Evolutionary conservation across 2,329 filamentous ascomycete species (phyloP).

Genomic region (Aureobasidium uvarum): DNA sequence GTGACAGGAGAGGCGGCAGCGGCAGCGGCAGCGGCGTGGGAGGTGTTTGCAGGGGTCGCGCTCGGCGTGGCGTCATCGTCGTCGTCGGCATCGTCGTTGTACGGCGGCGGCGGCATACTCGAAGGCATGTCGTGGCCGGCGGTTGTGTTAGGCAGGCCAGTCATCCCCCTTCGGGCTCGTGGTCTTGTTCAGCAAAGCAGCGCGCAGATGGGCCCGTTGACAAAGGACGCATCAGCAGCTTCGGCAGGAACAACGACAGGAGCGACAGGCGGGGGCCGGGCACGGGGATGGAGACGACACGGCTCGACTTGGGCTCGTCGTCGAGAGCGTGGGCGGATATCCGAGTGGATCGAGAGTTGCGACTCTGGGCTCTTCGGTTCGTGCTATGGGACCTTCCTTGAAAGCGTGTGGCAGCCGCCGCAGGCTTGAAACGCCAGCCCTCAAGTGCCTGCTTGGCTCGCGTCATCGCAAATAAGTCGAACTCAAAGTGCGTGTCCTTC

Average conservation of each 20-base stretch:
- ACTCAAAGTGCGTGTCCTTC: neutral
- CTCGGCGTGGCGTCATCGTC: slow-evolving; percentile 18
- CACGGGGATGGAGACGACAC: neutral
- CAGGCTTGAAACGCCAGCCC: slow-evolving; percentile 11
- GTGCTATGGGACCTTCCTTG: slow-evolving; percentile 12
- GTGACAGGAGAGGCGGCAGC: neutral
- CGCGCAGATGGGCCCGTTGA: slow-evolving; percentile 9
- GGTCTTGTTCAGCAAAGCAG: slow-evolving; percentile 21
- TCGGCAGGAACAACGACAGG: neutral
- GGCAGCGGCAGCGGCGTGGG: neutral
- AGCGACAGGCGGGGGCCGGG: neutral
- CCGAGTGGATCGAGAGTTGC: slow-evolving; percentile 8
- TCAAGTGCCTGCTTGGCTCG: slow-evolving; percentile 1
- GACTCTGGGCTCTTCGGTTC: neutral
- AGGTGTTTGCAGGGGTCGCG: neutral
- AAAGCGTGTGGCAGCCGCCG: slow-evolving; percentile 1
- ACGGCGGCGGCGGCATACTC: slow-evolving; percentile 17
- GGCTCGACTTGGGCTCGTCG: slow-evolving; percentile 9
- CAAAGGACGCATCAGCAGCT: slow-evolving; percentile 20
- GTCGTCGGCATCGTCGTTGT: slow-evolving; percentile 12
- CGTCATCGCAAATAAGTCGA: neutral
- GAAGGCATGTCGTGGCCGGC: neutral
- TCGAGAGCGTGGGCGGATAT: slow-evolving; percentile 9
- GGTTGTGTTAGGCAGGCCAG: neutral
- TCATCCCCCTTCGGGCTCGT: slow-evolving; percentile 15